Conservation (phyloP, 768 basidiomycete species). For the Aureoboletus auriporus region DNA sequence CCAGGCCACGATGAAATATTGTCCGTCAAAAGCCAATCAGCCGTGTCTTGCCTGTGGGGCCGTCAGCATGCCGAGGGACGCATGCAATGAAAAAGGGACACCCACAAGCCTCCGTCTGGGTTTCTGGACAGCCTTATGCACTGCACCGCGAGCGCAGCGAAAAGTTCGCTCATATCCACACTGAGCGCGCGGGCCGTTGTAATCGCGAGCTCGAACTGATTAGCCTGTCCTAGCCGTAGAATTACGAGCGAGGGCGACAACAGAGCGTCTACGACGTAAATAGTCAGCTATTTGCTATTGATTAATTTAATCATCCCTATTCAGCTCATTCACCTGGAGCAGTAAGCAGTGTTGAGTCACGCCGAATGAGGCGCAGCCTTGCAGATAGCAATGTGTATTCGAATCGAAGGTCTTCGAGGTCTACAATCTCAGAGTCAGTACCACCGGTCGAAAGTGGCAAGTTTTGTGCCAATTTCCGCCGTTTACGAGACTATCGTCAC, state of each 20-base stretch:
- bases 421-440: constrained; percentile 69
- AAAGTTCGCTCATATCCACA: constrained; percentile 86
- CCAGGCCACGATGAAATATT: constrained; percentile 83
- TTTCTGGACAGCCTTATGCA: constrained; percentile 73
- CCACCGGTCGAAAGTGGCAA: constrained; percentile 75
- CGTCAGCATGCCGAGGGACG: constrained; percentile 3
- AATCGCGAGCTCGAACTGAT: constrained; percentile 77
- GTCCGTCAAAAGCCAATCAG: constrained; percentile 82
- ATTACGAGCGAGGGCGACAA: constrained; percentile 64
- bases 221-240: constrained; percentile 71
- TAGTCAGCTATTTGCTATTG: constrained; percentile 11
- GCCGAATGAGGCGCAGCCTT: constrained; percentile 67
- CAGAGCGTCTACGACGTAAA: constrained; percentile 43
- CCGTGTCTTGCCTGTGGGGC: constrained; percentile 55
- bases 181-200: constrained; percentile 67
- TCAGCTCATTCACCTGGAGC: constrained; percentile 54
- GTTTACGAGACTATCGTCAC: constrained; percentile 55
- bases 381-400: constrained; percentile 76
- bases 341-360: constrained; percentile 58
- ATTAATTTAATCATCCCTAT: constrained; percentile 6
- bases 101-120: constrained; percentile 57
- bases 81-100: constrained; percentile 4
- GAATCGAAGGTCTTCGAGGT: constrained; percentile 73
- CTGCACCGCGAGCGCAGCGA: constrained; percentile 69
- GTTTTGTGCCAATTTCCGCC: constrained; percentile 64